Conservation (phyloP, 2,329 filamentous ascomycete species). For the Trichoderma atroviride region DNA sequence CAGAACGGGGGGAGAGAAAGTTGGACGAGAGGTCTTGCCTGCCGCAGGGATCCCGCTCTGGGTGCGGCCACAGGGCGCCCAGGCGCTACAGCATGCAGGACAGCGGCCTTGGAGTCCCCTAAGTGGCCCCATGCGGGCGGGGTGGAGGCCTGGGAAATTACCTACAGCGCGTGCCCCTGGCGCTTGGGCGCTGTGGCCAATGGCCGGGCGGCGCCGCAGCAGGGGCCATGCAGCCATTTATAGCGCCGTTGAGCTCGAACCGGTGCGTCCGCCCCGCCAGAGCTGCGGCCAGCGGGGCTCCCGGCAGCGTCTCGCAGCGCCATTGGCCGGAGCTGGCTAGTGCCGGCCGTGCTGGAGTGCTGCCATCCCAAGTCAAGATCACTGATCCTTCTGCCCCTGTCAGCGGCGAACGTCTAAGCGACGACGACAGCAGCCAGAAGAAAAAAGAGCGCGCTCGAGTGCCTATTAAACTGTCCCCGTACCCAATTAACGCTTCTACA, state of each 20-base stretch:
- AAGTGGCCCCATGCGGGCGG: slow-evolving; percentile 18
- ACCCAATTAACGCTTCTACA: not conserved
- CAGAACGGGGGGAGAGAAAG: slow-evolving; percentile 7
- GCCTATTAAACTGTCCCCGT: not conserved
- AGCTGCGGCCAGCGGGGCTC: slow-evolving; percentile 8
- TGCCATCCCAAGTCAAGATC: not conserved
- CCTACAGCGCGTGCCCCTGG: slow-evolving; percentile 23
- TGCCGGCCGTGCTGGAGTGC: not conserved
- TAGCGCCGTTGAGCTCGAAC: slow-evolving; percentile 3
- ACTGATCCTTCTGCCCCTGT: not conserved
- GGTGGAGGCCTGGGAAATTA: slow-evolving; percentile 23
- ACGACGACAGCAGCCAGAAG: not conserved
- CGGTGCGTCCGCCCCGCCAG: not conserved
- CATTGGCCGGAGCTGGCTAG: not conserved
- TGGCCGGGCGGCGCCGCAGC: slow-evolving; percentile 4
- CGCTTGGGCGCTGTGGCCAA: slow-evolving; percentile 21
- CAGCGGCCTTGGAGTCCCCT: slow-evolving; percentile 18
- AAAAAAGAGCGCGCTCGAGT: not conserved
- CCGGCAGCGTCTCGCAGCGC: slow-evolving; percentile 12
- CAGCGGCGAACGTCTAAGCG: not conserved
- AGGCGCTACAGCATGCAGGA: slow-evolving; percentile 24
- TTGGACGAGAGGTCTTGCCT: slow-evolving; percentile 5
- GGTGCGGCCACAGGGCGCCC: slow-evolving; percentile 15
- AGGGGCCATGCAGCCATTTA: slow-evolving; percentile 16
- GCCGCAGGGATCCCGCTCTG: not conserved